Evolutionary conservation across 2,329 filamentous ascomycete genomes (phyloP).

Genomic region (Clonostachys chloroleuca): DNA sequence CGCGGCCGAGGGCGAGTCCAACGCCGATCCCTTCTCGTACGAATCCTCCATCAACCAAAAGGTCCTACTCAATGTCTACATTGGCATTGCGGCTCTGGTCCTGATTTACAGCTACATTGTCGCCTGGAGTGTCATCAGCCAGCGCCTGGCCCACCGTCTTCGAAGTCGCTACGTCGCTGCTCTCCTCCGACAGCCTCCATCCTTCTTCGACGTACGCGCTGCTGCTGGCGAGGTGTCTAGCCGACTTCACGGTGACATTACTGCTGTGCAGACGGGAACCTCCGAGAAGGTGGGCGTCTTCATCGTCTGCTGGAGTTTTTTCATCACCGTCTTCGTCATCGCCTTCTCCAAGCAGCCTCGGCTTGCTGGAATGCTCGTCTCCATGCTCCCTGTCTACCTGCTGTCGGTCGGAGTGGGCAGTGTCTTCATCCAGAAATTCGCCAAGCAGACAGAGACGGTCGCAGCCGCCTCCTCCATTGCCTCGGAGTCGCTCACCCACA

Average conservation of each 20-base stretch:
- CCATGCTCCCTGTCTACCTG: constrained; percentile 1
- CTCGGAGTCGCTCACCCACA: constrained; percentile 81
- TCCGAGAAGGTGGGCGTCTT: constrained; percentile 75
- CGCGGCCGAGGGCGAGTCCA: constrained; percentile 58
- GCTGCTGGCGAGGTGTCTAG: constrained; percentile 1
- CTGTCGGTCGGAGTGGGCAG: constrained; percentile 65
- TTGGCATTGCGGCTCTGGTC: constrained; percentile 70
- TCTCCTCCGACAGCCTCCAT: not conserved
- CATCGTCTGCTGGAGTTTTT: constrained; percentile 64
- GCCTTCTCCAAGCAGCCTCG: constrained; percentile 82
- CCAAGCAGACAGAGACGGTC: constrained; percentile 61
- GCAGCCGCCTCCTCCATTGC: constrained; percentile 76
- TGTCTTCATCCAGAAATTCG: constrained; percentile 43
- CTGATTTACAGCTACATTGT: constrained; percentile 71
- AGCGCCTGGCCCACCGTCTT: constrained; percentile 1
- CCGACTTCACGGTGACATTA: constrained; percentile 74
- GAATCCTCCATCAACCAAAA: not conserved
- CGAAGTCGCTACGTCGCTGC: not conserved
- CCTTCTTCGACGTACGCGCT: constrained; percentile 1
- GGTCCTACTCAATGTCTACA: constrained; percentile 15
- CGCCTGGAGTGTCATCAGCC: constrained; percentile 64
- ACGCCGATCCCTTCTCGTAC: constrained; percentile 45
- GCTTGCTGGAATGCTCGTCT: constrained; percentile 67
- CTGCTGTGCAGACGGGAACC: constrained; percentile 79
- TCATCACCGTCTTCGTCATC: constrained; percentile 76